These are phyloP conservation scores for Globisporangium emineosum DNA, from an alignment of 352 stramenopile species.

Conservation along the genomic window DNA sequence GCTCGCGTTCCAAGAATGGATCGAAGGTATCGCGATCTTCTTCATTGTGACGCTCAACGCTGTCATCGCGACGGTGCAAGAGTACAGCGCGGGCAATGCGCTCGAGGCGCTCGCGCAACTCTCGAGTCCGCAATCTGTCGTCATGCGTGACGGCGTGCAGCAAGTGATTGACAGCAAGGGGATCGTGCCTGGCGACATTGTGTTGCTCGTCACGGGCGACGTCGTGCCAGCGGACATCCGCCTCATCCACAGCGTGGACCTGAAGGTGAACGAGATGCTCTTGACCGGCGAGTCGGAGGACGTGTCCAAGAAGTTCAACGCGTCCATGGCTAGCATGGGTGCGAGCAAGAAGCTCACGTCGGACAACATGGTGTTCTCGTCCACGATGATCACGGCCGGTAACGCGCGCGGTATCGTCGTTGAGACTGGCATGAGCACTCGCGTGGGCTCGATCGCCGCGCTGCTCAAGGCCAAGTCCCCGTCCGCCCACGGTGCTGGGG, in stretches of 20 bases:
- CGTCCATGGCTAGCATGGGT: slow-evolving; percentile 23
- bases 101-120: slow-evolving; percentile 56
- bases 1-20: slow-evolving; percentile 53
- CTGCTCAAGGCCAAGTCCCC: slow-evolving; percentile 47
- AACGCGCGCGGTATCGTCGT: slow-evolving; percentile 70
- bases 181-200: slow-evolving; percentile 77
- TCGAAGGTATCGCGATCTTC: slow-evolving; percentile 71
- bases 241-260: slow-evolving; percentile 80
- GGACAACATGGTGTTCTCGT: slow-evolving; percentile 94
- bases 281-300: slow-evolving; percentile 92
- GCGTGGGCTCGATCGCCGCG: slow-evolving; percentile 64
- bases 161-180: slow-evolving; percentile 62
- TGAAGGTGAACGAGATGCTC: slow-evolving; percentile 93
- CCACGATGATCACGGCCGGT: slow-evolving; percentile 75
- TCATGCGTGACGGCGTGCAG: slow-evolving; percentile 61
- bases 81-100: slow-evolving; percentile 61
- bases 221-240: slow-evolving; percentile 91
- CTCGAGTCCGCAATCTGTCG: slow-evolving; percentile 59
- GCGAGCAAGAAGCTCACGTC: slow-evolving; percentile 47
- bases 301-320: slow-evolving; percentile 66
- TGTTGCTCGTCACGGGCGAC: slow-evolving; percentile 91
- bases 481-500: background rate
- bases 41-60: slow-evolving; percentile 67
- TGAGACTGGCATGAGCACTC: slow-evolving; percentile 70
- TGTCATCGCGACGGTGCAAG: slow-evolving; percentile 55